Evolutionary conservation across 805 yeast species (phyloP).

Genomic region (Jamesozyma piceae): DNA sequence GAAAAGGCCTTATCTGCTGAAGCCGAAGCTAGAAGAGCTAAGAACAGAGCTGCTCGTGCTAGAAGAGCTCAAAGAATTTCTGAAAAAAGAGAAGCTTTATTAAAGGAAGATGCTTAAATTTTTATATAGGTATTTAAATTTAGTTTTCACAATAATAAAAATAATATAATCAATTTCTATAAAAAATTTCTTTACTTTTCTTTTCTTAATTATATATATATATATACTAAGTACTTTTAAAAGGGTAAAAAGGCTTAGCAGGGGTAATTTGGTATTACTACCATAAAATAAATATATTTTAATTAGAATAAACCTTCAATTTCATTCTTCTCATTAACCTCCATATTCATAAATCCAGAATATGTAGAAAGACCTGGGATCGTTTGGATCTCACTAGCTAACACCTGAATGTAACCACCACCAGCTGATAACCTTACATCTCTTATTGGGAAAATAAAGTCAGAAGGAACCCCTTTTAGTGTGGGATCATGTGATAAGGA

Average conservation of each 20-base stretch:
- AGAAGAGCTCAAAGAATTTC: constrained; percentile 94
- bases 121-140: constrained; percentile 4
- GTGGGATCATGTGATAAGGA: constrained; percentile 76
- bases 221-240: too few species aligned
- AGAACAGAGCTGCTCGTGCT: constrained; percentile 98
- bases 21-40: constrained; percentile 98
- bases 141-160: neutral
- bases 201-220: neutral
- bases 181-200: neutral
- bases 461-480: constrained; percentile 76
- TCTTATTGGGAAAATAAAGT: constrained; percentile 70
- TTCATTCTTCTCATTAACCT: constrained; percentile 70
- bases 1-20: constrained; percentile 97
- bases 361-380: constrained; percentile 82
- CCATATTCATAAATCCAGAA: constrained; percentile 81
- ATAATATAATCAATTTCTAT: constrained; percentile 1
- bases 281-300: too few species aligned
- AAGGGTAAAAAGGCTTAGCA: too few species aligned
- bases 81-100: constrained; percentile 96
- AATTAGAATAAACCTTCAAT: constrained; percentile 70
- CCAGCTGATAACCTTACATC: constrained; percentile 72
- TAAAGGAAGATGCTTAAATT: constrained; percentile 53
- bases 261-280: too few species aligned
- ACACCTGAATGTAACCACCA: constrained; percentile 76
- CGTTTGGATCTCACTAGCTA: constrained; percentile 80